These are phyloP conservation scores for Tricholoma hemisulphureum DNA, from an alignment of 768 basidiomycete species.

Conservation along the genomic window DNA sequence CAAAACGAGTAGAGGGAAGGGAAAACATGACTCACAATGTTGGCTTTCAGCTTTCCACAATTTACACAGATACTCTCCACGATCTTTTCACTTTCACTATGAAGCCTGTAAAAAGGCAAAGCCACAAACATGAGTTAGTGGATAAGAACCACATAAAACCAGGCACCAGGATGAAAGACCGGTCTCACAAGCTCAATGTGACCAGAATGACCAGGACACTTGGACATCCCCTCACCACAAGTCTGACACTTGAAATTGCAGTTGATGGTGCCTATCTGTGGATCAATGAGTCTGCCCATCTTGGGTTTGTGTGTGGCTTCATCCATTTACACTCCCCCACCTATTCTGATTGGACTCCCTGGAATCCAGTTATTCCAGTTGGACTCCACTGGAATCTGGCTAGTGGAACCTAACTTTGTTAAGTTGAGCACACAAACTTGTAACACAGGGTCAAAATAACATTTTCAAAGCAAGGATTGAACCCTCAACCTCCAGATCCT, in stretches of 20 bases:
- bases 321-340: no score
- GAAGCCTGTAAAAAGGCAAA: slow-evolving; percentile 58
- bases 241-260: slow-evolving; percentile 99
- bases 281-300: slow-evolving; percentile 94
- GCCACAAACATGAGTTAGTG: background rate
- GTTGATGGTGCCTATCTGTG: slow-evolving; percentile 96
- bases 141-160: background rate
- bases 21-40: slow-evolving; percentile 89
- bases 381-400: no score
- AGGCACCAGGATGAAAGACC: slow-evolving; percentile 91
- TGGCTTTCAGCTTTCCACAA: slow-evolving; percentile 96
- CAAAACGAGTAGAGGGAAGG: slow-evolving; percentile 88
- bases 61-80: slow-evolving; percentile 98
- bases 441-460: no score
- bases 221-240: slow-evolving; percentile 98
- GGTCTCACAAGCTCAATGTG: slow-evolving; percentile 96
- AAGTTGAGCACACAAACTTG: no score
- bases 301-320: slow-evolving; percentile 89
- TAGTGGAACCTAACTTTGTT: no score
- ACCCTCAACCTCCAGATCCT: no score
- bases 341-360: no score
- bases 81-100: slow-evolving; percentile 99
- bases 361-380: no score
- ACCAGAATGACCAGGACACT: slow-evolving; percentile 99
- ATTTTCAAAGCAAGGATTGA: no score